Base-by-base conservation (phyloP, 1,284 basidiomycete species). In the Pseudozyma sp. region DNA sequence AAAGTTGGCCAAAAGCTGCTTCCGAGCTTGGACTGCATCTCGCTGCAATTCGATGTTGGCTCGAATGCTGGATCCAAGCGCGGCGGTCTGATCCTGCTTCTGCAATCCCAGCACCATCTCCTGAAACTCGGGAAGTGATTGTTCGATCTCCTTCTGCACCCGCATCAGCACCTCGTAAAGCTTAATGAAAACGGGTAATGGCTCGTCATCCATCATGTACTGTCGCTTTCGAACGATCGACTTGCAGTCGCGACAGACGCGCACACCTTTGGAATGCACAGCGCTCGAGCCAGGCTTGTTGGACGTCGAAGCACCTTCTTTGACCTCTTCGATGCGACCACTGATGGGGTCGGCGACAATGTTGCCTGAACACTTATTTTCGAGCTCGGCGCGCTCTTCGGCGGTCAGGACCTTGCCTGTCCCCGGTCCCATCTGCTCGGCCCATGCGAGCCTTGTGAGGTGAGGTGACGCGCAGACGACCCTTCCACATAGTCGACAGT, bases 401-500 rank as follows among this genome's bases (percentile, higher is more conserved):
- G 58, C 42, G 16, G 59, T 54, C 44, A 63, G 21, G 1, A 40
- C 21, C 49, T 75, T 68, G 50, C 67, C 67, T n/a, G 66, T 65
- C n/a, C 60, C 51, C 11, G 61, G 36, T 11, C 48, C 64, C 53
- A 76, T 53, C 13, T 65, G 65, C n/a, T 68, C 63, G 11, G 70
- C 67, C 72, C 65, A 72, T 11, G 61, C 57, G 34, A 64, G 38
- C 0, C 64, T 58, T 7, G 68, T 59, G 2, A 85, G 93, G 1
- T 92, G 88, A 0, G 95, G 94, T 2, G 97, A 88, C 0, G 95
- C 93, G 82, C 96, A 99, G 3, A 98, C 91, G 49, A 98, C 92
- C 44, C 91, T 89, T 0, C 96, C 96, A 78, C 96, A 99, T 7
- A 98, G 87, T 10, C 97, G 91, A 85, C 96, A 99, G 83, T 99